A percentile compares a stretch with the other conserved stretches of the same genome.
Conservation (phyloP, 176 grass and related monocot species). For the Ampelocalamus luodianensis region DNA sequence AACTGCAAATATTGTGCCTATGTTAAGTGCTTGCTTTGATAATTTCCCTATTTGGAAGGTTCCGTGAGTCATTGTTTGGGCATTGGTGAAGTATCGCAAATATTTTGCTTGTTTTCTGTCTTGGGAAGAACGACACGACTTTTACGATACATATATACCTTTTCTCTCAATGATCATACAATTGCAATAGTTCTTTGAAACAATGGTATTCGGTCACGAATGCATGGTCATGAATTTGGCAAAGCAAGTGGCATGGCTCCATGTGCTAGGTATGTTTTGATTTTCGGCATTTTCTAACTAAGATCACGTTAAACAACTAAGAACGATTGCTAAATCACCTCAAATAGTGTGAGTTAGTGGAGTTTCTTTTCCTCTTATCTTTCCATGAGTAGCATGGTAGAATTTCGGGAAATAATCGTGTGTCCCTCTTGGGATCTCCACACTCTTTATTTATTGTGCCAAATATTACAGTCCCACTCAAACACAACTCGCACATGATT, state of each 20-base stretch:
- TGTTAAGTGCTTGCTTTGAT: slow-evolving; percentile 18
- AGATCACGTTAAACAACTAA: not conserved
- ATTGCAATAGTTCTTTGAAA: slow-evolving; percentile 97
- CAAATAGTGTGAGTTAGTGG: not conserved
- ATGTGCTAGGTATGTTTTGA: slow-evolving; percentile 72
- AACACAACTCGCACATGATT: too few species aligned
- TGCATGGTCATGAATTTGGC: slow-evolving; percentile 94
- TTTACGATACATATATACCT: slow-evolving; percentile 35
- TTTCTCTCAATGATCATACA: slow-evolving; percentile 68
- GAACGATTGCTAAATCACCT: not conserved
- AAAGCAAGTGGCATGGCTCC: slow-evolving; percentile 99
- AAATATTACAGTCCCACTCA: too few species aligned
- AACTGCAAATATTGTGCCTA: not conserved
- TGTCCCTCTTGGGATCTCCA: too few species aligned
- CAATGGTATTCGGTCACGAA: slow-evolving; percentile 83
- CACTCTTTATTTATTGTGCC: too few species aligned
- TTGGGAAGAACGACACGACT: not conserved
- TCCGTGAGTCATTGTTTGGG: not conserved
- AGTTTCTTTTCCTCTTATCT: slow-evolving; percentile 13
- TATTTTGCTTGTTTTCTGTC: not conserved
- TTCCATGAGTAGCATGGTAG: not conserved
- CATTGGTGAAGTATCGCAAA: slow-evolving; percentile 30
- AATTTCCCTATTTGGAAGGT: slow-evolving; percentile 25
- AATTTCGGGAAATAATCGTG: too few species aligned
- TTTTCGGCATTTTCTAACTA: slow-evolving; percentile 27